Percentiles rank a stretch among this genome's conserved stretches.
Conservation (phyloP, 495 filamentous ascomycete species). For the Xylaria castorea region DNA sequence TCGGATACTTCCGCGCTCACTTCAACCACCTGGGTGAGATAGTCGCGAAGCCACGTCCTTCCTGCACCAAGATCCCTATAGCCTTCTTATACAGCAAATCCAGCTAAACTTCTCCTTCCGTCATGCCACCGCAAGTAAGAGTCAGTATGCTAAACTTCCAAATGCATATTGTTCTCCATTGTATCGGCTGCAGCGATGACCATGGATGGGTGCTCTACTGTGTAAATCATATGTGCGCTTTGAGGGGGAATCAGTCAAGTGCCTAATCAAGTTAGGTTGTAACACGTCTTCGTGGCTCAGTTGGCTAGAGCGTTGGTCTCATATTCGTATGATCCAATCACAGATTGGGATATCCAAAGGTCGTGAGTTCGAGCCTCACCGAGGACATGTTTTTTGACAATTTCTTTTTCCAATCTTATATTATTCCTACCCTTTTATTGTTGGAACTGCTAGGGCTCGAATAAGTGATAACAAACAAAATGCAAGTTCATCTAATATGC, state of each 20-base stretch:
- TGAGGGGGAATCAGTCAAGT: background rate
- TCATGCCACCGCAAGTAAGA: background rate
- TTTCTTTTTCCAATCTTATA: background rate
- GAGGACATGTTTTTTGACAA: slow-evolving; percentile 22
- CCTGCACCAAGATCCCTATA: background rate
- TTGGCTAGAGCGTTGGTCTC: slow-evolving; percentile 32
- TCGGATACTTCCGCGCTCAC: background rate
- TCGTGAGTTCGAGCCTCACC: slow-evolving; percentile 32
- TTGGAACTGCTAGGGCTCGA: too few relatives aligned
- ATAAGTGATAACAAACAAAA: too few relatives aligned
- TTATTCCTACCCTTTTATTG: too few relatives aligned
- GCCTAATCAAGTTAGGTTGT: background rate
- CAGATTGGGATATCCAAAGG: slow-evolving; percentile 29
- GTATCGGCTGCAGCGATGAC: too few relatives aligned
- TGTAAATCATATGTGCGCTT: background rate
- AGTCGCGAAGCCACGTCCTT: too few relatives aligned
- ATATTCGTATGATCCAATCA: slow-evolving; percentile 30
- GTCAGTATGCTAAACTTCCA: background rate
- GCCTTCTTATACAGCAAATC: background rate
- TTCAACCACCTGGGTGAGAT: background rate
- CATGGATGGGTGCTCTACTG: background rate
- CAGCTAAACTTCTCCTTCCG: background rate
- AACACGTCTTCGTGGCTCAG: slow-evolving; percentile 28
- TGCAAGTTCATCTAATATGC: too few relatives aligned
- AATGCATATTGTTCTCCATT: background rate